Evolutionary conservation across 129 eudicot species (phyloP).

Genomic region (Saposhnikovia divaricata): DNA sequence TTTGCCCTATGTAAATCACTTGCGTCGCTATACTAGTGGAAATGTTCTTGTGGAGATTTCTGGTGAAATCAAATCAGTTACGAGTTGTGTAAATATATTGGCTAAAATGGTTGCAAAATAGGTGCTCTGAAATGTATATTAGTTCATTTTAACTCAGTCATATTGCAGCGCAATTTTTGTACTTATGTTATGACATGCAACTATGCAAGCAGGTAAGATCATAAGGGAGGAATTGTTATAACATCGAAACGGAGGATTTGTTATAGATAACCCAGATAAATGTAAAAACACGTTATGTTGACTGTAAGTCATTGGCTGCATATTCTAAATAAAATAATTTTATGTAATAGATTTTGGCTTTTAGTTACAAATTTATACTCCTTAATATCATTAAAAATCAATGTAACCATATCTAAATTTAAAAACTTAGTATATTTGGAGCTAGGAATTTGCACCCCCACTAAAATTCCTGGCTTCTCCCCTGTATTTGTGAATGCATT

Average conservation of each 20-base stretch:
- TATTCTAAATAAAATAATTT: too few relatives aligned
- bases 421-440: too few relatives aligned
- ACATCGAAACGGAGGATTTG: background rate
- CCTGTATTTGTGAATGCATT: background rate
- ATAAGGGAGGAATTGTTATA: background rate
- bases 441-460: background rate
- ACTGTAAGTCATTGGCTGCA: background rate
- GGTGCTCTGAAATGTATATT: background rate
- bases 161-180: background rate
- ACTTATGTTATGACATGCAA: background rate
- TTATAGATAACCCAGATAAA: background rate
- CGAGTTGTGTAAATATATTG: background rate
- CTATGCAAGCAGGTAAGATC: background rate
- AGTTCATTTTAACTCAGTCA: too few relatives aligned
- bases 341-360: too few relatives aligned
- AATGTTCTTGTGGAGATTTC: slow-evolving; percentile 40
- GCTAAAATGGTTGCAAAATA: background rate
- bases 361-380: background rate
- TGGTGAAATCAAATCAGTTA: slow-evolving; percentile 23
- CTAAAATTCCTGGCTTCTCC: background rate
- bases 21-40: too few relatives aligned
- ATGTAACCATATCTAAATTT: background rate
- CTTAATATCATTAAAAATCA: too few relatives aligned
- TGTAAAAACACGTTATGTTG: background rate
- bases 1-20: too few relatives aligned